These are phyloP conservation scores for Acrocalymma vagum DNA, from an alignment of 2,329 filamentous ascomycete species.

Conservation along the genomic window DNA sequence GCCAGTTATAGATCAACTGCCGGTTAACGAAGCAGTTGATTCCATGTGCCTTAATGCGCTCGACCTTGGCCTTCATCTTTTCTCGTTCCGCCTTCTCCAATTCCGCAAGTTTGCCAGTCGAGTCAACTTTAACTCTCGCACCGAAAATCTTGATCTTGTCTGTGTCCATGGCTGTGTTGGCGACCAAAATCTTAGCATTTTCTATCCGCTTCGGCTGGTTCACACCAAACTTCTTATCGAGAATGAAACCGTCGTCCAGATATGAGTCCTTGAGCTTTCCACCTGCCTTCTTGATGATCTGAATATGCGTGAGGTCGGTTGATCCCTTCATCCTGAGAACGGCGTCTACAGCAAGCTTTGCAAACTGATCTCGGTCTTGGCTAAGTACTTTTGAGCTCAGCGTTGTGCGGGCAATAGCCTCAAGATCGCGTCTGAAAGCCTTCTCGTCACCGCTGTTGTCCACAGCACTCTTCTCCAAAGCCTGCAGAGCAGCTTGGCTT, in stretches of 20 bases:
- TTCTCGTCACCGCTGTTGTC: constrained; percentile 86
- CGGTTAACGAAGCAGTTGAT: constrained; percentile 99
- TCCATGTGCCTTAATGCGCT: constrained; percentile 97
- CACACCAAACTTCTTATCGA: constrained; percentile 98
- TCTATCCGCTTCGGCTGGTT: constrained; percentile 98
- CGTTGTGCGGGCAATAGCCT: constrained; percentile 91
- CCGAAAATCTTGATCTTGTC: constrained; percentile 99
- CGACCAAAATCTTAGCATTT: constrained; percentile 97
- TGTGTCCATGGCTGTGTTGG: constrained; percentile 99
- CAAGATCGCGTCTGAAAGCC: constrained; percentile 87
- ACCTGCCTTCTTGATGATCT: constrained; percentile 99
- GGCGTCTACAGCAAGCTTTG: constrained; percentile 87
- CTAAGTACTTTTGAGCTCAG: constrained; percentile 96
- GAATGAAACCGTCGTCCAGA: constrained; percentile 95
- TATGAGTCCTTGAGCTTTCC: constrained; percentile 98
- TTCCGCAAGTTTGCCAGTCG: constrained; percentile 96
- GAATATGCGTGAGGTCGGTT: constrained; percentile 94
- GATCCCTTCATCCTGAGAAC: constrained; percentile 89
- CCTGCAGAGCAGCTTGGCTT: constrained; percentile 83
- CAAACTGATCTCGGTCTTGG: constrained; percentile 92
- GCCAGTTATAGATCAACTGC: constrained; percentile 99
- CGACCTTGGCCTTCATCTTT: constrained; percentile 99
- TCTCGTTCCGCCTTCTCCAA: constrained; percentile 97
- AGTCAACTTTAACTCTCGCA: constrained; percentile 93
- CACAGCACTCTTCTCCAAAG: constrained; percentile 83